Base-by-base conservation (phyloP, 768 basidiomycete species). In the Hericium erinaceus region DNA sequence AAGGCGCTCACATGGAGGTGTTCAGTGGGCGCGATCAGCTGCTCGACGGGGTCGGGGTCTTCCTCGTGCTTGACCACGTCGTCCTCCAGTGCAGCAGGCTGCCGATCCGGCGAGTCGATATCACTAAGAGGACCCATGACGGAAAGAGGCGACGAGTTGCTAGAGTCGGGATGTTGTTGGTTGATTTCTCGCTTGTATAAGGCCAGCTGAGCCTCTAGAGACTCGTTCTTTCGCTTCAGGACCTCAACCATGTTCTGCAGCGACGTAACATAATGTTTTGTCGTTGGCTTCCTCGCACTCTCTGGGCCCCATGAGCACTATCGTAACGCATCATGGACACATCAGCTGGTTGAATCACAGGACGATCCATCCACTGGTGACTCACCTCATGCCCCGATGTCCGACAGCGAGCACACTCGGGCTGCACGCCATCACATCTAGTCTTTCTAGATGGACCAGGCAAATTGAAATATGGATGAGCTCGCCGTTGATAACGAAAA, bases 301-400 rank as follows among this genome's bases (percentile, higher is more conserved):
- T 69, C 67, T 38, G 65, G 60, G 18, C 66, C 68, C 68, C 68
- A 69, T 6, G 66, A 65, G 51, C 68, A 69, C 68, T 69, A 41
- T n/a, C 33, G 33, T 33, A 33, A 33, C 33, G 33, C 33, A 33
- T 33, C 33, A 10, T 33, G 28, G 28, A 33, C 8, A 33, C 28
- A 33, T 33, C 33, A 33, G 33, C 33, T 33, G 1, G 33, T 8
- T 33, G 33, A 33, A 10, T 33, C 4, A 33, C 33, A 33, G 33
- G 7, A 33, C 33, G 33, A 33, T 33, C 33, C 33, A 8, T 33
- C 33, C 33, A 46, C 16, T 9, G 44, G n/a, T n/a, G n/a, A 46
- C 44, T n/a, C 44, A 46, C 44, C 20, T 46, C 44, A 15, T 46
- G 44, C 9, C 44, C 44, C 15, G 44, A n/a, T 9, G 44, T 20